Conservation (phyloP, 169 alveolate species). For the Eimeria maxima region DNA sequence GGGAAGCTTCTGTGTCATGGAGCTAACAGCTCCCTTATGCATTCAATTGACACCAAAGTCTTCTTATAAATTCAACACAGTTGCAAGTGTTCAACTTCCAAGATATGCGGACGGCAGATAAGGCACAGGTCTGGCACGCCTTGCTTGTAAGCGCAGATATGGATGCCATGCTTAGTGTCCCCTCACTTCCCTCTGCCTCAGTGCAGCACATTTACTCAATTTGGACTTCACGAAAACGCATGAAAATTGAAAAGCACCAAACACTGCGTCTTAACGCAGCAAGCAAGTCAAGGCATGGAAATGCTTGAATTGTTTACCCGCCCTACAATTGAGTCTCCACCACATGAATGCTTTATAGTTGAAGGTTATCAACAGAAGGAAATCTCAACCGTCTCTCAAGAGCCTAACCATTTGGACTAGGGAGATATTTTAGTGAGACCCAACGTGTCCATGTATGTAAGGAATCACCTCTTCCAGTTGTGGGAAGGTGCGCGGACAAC, state of each 20-base stretch:
- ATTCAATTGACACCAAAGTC: not conserved
- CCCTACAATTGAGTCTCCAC: not conserved
- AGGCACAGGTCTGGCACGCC: not conserved
- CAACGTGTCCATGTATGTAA: not conserved
- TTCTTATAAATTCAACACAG: not conserved
- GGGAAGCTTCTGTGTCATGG: not conserved
- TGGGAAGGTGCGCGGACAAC: slow-evolving; percentile 55
- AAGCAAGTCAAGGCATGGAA: not conserved
- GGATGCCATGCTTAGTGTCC: not conserved
- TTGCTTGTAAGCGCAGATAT: too few species aligned
- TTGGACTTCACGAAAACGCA: not conserved
- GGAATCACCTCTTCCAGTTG: slow-evolving; percentile 65
- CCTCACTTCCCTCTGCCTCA: not conserved
- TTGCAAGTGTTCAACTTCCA: not conserved
- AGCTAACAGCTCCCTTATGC: not conserved
- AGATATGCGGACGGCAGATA: not conserved
- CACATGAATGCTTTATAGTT: not conserved
- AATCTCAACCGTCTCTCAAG: not conserved
- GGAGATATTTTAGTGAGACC: not conserved
- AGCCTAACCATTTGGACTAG: not conserved
- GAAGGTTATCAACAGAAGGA: not conserved
- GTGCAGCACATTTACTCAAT: not conserved
- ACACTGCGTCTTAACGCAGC: not conserved
- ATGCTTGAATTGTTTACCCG: not conserved
- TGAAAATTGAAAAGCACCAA: not conserved